Base-by-base conservation (phyloP, 805 yeast genomes). In the Starmerella tilneyi region DNA sequence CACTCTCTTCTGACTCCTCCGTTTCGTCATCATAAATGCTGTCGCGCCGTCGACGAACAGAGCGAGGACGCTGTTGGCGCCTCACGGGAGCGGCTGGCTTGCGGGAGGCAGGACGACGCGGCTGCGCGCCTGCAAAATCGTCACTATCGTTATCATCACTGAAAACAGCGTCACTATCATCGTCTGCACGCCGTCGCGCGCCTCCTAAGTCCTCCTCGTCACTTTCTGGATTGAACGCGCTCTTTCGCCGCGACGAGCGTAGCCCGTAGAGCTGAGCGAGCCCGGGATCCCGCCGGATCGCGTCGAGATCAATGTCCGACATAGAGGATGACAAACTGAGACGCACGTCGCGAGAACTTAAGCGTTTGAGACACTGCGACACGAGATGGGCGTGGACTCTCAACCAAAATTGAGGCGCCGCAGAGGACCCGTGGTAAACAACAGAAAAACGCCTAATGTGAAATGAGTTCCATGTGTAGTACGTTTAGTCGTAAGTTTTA, bases 201-300 rank as follows among this genome's bases (percentile, higher is more conserved):
- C 50, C 45, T 20, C 41, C 49, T 5, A 43, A 53, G 17, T 43
- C 49, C 15, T 44, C 55, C 20, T 44, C 62, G 22, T 52, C 58
- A 13, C 46, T 53, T 29, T 54, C 65, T 16, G 34, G 42, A 16
- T 22, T 21, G 16, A 39, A 40, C 1, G 44, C 43, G 5, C 52
- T 20, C 12, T 47, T 43, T n/a, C 70, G 59, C 9, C 63, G 56
- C 42, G 66, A 60, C 32, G 72, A 59, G 16, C 72, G 59, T 27
- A 68, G 58, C 12, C 72, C 72, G 48, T 67, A 68, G 21, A 68
- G 62, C 54, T 63, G 69, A 8, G 72, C 54, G 28, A 51, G 50
- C 40, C 46, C 26, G 15, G 54, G 54, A 27, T 51, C 47, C 39
- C 44, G 50, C 28, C 54, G 53, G 43, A 51, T 51, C 48, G 47